Evolutionary conservation across 2,329 filamentous ascomycete genomes (phyloP).

Genomic region (Diaporthe vexans): DNA sequence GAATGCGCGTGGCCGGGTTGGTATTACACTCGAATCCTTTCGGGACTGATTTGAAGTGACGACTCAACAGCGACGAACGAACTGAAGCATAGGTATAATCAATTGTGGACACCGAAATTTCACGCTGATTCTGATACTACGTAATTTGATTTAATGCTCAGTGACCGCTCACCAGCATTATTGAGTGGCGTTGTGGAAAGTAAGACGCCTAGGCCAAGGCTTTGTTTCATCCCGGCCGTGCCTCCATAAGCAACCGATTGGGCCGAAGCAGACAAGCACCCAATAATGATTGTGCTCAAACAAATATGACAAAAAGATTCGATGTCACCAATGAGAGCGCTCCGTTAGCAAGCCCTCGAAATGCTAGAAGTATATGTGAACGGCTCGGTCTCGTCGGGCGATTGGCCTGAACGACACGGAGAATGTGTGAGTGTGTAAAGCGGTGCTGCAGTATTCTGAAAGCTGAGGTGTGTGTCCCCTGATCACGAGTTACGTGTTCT

Average conservation of each 20-base stretch:
- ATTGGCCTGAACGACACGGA: background rate
- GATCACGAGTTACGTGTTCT: too few relatives aligned
- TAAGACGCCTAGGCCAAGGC: background rate
- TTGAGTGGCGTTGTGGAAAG: background rate
- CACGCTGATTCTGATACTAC: background rate
- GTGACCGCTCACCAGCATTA: background rate
- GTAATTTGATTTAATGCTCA: background rate
- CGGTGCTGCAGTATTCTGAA: background rate
- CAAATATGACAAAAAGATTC: too few relatives aligned
- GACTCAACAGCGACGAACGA: background rate
- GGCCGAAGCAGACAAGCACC: background rate
- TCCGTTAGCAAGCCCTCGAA: too few relatives aligned
- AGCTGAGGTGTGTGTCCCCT: too few relatives aligned
- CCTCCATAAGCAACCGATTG: background rate
- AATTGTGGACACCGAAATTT: too few relatives aligned
- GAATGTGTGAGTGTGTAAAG: background rate
- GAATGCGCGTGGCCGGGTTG: slow-evolving; percentile 14
- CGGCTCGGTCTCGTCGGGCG: background rate
- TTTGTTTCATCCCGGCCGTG: background rate
- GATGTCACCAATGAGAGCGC: too few relatives aligned
- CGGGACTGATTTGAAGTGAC: background rate
- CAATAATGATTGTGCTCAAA: background rate
- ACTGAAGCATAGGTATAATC: background rate
- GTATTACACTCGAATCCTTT: slow-evolving; percentile 6
- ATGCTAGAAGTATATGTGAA: background rate